These are phyloP conservation scores for Megacollybia marginata DNA, from an alignment of 768 basidiomycete species.

Conservation along the genomic window DNA sequence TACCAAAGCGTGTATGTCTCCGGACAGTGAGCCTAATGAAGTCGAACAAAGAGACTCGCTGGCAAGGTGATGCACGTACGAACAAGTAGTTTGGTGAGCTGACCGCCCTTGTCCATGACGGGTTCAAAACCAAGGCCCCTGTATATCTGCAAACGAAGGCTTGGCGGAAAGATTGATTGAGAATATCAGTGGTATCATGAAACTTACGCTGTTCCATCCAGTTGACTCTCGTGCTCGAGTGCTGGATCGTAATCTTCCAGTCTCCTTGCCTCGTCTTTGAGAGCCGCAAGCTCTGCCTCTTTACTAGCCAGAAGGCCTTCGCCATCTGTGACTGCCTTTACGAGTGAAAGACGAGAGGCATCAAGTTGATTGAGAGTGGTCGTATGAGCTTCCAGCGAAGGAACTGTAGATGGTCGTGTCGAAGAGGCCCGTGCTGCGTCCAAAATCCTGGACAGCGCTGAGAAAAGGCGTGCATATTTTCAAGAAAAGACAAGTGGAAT, in stretches of 20 bases:
- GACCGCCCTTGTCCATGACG: constrained; percentile 44
- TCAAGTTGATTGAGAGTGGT: constrained; percentile 61
- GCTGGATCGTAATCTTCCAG: constrained; percentile 70
- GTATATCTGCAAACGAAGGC: constrained; percentile 61
- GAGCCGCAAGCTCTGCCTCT: constrained; percentile 60
- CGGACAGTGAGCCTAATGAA: constrained; percentile 40
- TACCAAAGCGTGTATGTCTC: constrained; percentile 36
- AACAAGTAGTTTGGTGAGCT: constrained; percentile 55
- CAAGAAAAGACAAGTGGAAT: background rate
- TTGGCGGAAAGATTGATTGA: constrained; percentile 19
- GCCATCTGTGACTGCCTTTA: constrained; percentile 68
- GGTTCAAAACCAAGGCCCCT: constrained; percentile 70
- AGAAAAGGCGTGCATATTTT: background rate
- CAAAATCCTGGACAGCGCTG: constrained; percentile 57
- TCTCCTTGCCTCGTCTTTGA: constrained; percentile 56
- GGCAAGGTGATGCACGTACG: constrained; percentile 35
- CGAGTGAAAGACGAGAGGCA: constrained; percentile 50
- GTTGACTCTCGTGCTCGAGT: constrained; percentile 57
- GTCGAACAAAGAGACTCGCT: background rate
- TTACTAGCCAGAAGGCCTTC: constrained; percentile 59
- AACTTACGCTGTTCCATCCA: constrained; percentile 63
- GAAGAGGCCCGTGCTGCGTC: constrained; percentile 69
- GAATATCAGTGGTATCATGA: background rate
- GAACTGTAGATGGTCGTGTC: constrained; percentile 61
- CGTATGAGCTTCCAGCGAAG: constrained; percentile 56